These are phyloP conservation scores for Solioccasus polychromus DNA, from an alignment of 768 basidiomycete species.

Conservation along the genomic window DNA sequence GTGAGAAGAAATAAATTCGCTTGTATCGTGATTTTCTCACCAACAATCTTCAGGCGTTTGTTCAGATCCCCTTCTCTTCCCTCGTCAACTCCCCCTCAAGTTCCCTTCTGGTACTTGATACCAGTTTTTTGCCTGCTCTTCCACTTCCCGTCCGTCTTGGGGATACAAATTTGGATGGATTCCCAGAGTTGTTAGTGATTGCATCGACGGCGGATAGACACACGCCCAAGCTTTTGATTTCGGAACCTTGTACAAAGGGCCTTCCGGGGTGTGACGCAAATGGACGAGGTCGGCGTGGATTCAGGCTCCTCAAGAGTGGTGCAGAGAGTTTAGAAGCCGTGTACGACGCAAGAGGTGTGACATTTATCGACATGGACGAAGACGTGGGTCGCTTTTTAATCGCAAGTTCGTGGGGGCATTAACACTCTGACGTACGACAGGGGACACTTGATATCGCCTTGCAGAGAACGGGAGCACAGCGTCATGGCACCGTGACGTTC, in stretches of 20 bases:
- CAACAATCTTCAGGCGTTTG: slow-evolving; percentile 49
- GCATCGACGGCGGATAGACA: slow-evolving; percentile 42
- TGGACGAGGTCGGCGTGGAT: slow-evolving; percentile 61
- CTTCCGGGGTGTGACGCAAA: slow-evolving; percentile 54
- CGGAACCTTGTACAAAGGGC: slow-evolving; percentile 55
- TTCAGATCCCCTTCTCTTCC: slow-evolving; percentile 59
- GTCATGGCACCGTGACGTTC: slow-evolving; percentile 65
- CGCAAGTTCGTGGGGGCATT: not conserved
- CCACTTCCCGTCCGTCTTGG: slow-evolving; percentile 81
- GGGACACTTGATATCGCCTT: slow-evolving; percentile 91
- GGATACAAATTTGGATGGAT: slow-evolving; percentile 92
- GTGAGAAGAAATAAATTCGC: slow-evolving; percentile 32
- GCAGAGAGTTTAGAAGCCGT: slow-evolving; percentile 60
- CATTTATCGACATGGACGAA: slow-evolving; percentile 92
- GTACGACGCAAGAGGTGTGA: slow-evolving; percentile 73
- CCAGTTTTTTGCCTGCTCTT: slow-evolving; percentile 58
- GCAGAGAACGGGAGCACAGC: slow-evolving; percentile 72
- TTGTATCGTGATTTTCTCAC: not conserved
- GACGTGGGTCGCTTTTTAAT: slow-evolving; percentile 58
- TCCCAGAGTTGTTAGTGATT: slow-evolving; percentile 78
- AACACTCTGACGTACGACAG: slow-evolving; percentile 43
- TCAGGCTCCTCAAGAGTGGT: slow-evolving; percentile 52
- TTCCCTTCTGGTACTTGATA: slow-evolving; percentile 70
- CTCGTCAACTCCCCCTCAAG: slow-evolving; percentile 49
- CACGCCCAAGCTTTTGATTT: slow-evolving; percentile 61